Conservation (phyloP, 257 asterid genomes). For the Solanum pennellii region DNA sequence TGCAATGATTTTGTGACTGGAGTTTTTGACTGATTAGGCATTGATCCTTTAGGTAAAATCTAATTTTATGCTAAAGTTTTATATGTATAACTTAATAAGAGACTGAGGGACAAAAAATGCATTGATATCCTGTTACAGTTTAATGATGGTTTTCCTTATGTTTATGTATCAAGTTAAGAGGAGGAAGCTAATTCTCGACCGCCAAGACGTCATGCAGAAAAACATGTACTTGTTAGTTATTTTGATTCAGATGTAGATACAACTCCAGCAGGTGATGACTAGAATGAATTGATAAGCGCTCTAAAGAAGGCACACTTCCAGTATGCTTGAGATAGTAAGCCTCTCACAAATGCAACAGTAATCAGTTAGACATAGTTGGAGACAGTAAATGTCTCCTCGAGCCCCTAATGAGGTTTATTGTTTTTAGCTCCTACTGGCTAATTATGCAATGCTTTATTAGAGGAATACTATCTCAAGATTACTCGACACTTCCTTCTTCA, state of each 20-base stretch:
- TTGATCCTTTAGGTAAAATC: not conserved
- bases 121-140: not conserved
- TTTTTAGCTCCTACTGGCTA: slow-evolving; percentile 1
- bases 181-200: not conserved
- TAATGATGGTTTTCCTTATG: not conserved
- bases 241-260: too few relatives aligned
- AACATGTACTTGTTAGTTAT: not conserved
- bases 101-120: not conserved
- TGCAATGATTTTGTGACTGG: not conserved
- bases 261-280: too few relatives aligned
- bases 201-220: not conserved
- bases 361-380: slow-evolving; percentile 1
- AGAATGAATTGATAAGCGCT: too few relatives aligned
- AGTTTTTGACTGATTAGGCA: not conserved
- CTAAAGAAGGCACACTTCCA: not conserved
- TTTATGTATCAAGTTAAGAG: not conserved
- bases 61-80: not conserved
- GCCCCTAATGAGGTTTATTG: not conserved
- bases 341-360: slow-evolving; percentile 12
- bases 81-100: not conserved
- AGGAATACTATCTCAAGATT: slow-evolving; percentile 10
- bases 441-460: not conserved
- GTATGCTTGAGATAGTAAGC: slow-evolving; percentile 8
- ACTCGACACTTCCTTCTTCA: slow-evolving; percentile 19
- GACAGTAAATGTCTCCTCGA: not conserved